A percentile compares a stretch with the other conserved stretches of the same genome.
Evolutionary conservation across 768 basidiomycete species (phyloP).

Genomic region (Lactifluus volemus): DNA sequence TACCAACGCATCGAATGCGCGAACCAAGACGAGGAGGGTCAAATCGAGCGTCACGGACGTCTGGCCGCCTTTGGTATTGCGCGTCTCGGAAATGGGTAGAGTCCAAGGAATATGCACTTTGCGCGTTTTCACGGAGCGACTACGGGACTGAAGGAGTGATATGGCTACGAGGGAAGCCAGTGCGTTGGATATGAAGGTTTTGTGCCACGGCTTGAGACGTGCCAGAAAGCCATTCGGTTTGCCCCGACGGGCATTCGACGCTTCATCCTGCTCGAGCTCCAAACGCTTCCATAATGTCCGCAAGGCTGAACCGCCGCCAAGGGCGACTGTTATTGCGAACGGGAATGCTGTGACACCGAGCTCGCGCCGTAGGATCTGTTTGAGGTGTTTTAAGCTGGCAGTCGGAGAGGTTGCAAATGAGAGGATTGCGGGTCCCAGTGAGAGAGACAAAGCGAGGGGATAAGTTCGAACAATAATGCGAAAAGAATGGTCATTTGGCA

Average conservation of each 20-base stretch:
- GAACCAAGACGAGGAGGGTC: constrained; percentile 56
- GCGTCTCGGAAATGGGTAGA: constrained; percentile 8
- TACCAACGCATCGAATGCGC: constrained; percentile 55
- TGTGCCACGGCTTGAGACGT: constrained; percentile 31
- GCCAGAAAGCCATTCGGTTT: not conserved
- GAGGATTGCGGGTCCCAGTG: constrained; percentile 56
- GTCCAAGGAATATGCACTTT: constrained; percentile 24
- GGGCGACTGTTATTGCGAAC: constrained; percentile 51
- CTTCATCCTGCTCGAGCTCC: constrained; percentile 14
- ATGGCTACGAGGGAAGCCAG: constrained; percentile 51
- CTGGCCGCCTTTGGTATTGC: not conserved
- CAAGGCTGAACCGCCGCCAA: constrained; percentile 56
- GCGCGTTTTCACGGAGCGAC: constrained; percentile 26
- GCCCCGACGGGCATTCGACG: not conserved
- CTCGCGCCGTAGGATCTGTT: constrained; percentile 46
- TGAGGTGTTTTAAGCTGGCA: constrained; percentile 21
- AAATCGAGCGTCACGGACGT: constrained; percentile 57
- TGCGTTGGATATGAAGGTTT: constrained; percentile 49
- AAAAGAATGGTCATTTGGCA: constrained; percentile 36
- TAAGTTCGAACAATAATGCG: constrained; percentile 63
- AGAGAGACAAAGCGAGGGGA: constrained; percentile 51
- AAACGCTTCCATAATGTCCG: constrained; percentile 35
- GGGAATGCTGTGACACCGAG: constrained; percentile 58
- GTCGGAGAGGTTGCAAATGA: constrained; percentile 37
- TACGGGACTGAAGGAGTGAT: constrained; percentile 46